phyloP scores from a whole-genome alignment of 78 protist species.

The Dictyostelium capitatum region DNA sequence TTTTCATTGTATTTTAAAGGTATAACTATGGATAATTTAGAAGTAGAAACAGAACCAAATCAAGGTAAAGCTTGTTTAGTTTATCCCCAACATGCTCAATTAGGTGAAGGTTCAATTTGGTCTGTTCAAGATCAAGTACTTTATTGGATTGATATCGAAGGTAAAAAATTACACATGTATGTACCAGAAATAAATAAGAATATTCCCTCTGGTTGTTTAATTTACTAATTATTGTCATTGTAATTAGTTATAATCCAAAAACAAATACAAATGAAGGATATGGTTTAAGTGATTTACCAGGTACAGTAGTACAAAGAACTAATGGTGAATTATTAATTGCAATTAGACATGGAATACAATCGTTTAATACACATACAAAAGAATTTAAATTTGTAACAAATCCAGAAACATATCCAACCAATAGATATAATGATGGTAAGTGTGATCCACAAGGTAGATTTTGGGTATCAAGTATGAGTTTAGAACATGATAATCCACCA shows the following conservation, averaged over 20 bases:
- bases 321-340: conserved; percentile 67
- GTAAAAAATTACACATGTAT: conserved; percentile 33
- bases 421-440: conserved; percentile 80
- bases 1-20: neutral
- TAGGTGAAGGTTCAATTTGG: conserved; percentile 73
- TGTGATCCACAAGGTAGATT: conserved; percentile 76
- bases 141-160: conserved; percentile 68
- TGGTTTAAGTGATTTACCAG: conserved; percentile 23
- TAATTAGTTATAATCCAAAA: conserved; percentile 32
- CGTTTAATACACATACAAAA: conserved; percentile 1
- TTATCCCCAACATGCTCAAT: neutral
- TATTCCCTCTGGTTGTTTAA: neutral
- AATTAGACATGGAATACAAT: conserved; percentile 8
- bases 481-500: conserved; percentile 23
- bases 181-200: neutral
- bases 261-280: neutral
- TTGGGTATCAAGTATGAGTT: conserved; percentile 61
- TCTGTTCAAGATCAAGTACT: neutral
- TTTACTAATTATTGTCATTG: neutral
- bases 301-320: conserved; percentile 52
- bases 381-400: conserved; percentile 1
- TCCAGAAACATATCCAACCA: conserved; percentile 9
- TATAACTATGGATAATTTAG: neutral
- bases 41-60: neutral
- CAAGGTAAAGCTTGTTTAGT: neutral